Base-by-base conservation (phyloP, 2,329 filamentous ascomycete genomes). In the Ascochyta lentis region DNA sequence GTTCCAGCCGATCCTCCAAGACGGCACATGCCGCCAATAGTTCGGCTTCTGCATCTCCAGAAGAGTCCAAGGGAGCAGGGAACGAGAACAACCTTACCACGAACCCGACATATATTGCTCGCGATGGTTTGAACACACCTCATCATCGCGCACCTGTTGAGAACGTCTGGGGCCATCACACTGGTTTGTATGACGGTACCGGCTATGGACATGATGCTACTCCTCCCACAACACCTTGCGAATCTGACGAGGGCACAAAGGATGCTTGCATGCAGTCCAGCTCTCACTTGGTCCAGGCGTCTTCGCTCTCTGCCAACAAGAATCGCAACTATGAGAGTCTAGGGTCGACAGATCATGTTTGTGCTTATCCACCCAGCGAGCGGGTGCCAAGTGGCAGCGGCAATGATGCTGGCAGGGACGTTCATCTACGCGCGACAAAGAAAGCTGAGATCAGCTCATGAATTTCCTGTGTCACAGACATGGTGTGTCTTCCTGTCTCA, bases 141-240 rank as follows among this genome's bases (percentile, higher is more conserved):
- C 19, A 16, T 39, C 35, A 19, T 15, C 24, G 6, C 42, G 6
- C 40, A 51, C 37, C 53, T 38, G 23, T 40, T 45, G 35, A 48
- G 27, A 62, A 48, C 26, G 49, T 15, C 8, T 67, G 62, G 61
- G 54, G 56, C 29, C 41, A 49, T 7, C 54, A 68, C 26, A 58
- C 47, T 29, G 60, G 64, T 23, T 51, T 67, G 26, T 70, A 69
- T 52, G 64, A 71, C 19, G 67, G 67, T 6, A 60, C 61, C 29
- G 67, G 66, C 24, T 73, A 69, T 37, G 68, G 63, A 6, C 50
- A 57, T 13, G 59, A 59, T 24, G 45, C 48, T 23, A 41, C 31
- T 15, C 27, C 37, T 9, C 33, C 33, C n/a, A n/a, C 37, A 23
- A 56, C 53, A 26, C 47, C 47, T 16, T 13, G 15, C 15, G 48